Conservation (phyloP, 306 rosid species). For the Medicago ruthenica region DNA sequence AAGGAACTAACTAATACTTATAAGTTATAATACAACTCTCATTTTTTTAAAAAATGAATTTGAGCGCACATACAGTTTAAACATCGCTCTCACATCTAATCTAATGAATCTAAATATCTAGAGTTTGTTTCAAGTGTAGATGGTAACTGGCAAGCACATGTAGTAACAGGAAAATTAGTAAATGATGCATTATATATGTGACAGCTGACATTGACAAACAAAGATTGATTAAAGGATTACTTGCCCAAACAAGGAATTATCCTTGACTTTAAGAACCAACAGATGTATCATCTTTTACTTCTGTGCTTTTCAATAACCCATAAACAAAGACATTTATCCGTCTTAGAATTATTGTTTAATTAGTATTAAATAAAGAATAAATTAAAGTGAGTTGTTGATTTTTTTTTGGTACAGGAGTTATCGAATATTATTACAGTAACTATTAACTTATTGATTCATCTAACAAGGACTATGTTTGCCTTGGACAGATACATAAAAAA, state of each 20-base stretch:
- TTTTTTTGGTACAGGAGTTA: too few species aligned
- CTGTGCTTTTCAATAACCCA: not conserved
- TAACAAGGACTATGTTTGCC: too few species aligned
- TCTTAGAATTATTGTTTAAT: not conserved
- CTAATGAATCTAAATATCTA: not conserved
- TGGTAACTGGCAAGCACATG: constrained; percentile 40
- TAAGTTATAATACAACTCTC: not conserved
- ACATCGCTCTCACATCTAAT: constrained; percentile 22
- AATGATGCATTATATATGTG: not conserved
- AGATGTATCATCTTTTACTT: constrained; percentile 32
- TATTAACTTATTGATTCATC: too few species aligned
- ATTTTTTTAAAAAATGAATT: constrained; percentile 17
- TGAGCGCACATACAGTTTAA: constrained; percentile 1
- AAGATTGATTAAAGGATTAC: constrained; percentile 37
- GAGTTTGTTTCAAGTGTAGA: constrained; percentile 34
- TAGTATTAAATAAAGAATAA: too few species aligned
- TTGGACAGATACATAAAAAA: too few species aligned
- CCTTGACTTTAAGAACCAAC: constrained; percentile 44
- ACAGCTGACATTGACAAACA: constrained; percentile 31
- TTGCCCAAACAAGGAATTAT: constrained; percentile 42
- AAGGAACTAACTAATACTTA: too few species aligned
- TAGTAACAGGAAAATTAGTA: not conserved
- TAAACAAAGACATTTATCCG: not conserved
- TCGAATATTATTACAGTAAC: too few species aligned
- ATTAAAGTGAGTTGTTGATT: too few species aligned